Conservation (phyloP, 2,329 filamentous ascomycete genomes). For the Xylaria sp. region DNA sequence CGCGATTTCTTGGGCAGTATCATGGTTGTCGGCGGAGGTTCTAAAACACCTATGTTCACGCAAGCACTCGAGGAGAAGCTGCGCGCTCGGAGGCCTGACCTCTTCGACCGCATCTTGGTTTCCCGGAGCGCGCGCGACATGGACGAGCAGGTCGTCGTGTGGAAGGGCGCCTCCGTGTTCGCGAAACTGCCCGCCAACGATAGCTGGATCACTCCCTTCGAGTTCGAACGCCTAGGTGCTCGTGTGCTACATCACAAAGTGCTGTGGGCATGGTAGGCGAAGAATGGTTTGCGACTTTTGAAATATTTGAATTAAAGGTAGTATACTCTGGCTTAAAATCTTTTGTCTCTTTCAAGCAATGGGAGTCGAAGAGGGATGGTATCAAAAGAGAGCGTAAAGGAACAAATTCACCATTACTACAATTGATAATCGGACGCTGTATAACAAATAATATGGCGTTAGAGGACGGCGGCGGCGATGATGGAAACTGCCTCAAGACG, state of each 20-base stretch:
- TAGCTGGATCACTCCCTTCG: constrained; percentile 87
- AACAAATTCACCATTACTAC: neutral
- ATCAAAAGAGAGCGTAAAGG: neutral
- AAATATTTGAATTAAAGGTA: neutral
- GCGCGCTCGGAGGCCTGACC: constrained; percentile 70
- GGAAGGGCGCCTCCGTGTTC: constrained; percentile 98
- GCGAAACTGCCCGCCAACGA: constrained; percentile 92
- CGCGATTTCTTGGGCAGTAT: constrained; percentile 89
- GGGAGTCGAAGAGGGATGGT: neutral
- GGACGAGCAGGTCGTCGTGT: constrained; percentile 95
- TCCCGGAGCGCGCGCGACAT: constrained; percentile 85
- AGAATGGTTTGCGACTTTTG: neutral
- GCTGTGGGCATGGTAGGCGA: constrained; percentile 66
- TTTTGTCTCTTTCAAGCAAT: constrained; percentile 3
- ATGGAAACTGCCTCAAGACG: constrained; percentile 1
- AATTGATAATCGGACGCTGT: neutral
- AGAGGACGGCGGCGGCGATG: neutral
- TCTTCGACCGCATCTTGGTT: constrained; percentile 69
- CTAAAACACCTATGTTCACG: constrained; percentile 82
- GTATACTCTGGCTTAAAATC: neutral
- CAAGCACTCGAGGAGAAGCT: constrained; percentile 85
- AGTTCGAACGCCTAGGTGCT: constrained; percentile 87
- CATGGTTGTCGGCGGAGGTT: constrained; percentile 88
- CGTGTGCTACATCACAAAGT: constrained; percentile 87
- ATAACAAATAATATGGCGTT: constrained; percentile 25